Evolutionary conservation across 768 basidiomycete genomes (phyloP).

Genomic region (Heimioporus sp.): DNA sequence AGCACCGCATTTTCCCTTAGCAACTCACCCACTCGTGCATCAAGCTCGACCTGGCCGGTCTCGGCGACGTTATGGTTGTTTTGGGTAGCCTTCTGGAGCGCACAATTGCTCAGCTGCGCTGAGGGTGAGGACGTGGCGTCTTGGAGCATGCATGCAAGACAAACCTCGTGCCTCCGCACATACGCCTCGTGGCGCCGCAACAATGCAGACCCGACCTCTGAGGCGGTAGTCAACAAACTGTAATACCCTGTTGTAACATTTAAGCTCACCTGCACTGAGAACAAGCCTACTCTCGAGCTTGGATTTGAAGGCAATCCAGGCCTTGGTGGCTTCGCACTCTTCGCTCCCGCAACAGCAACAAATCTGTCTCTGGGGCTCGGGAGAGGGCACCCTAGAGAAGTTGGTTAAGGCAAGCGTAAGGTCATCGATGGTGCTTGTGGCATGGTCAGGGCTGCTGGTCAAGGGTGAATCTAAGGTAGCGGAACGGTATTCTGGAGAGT

Average conservation of each 20-base stretch:
- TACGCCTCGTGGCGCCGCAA: constrained; percentile 86
- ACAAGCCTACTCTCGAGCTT: constrained; percentile 75
- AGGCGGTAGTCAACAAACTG: constrained; percentile 3
- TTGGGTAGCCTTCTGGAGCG: constrained; percentile 13
- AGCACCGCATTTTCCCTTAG: constrained; percentile 59
- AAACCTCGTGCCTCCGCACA: constrained; percentile 67
- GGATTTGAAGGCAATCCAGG: constrained; percentile 64
- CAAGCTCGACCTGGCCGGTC: constrained; percentile 23
- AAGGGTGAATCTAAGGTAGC: constrained; percentile 51
- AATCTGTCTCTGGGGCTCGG: constrained; percentile 53
- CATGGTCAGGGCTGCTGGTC: constrained; percentile 49
- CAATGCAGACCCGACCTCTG: constrained; percentile 90
- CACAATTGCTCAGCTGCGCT: constrained; percentile 16
- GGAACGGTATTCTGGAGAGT: constrained; percentile 33
- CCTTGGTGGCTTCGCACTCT: constrained; percentile 60
- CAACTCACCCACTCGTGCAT: constrained; percentile 34
- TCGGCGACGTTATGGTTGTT: constrained; percentile 8
- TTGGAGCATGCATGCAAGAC: constrained; percentile 19
- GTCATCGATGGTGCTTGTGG: constrained; percentile 71
- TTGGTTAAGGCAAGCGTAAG: constrained; percentile 69
- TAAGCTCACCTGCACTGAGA: constrained; percentile 77
- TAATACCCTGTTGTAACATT: not conserved
- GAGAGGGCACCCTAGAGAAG: constrained; percentile 73
- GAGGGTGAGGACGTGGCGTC: constrained; percentile 8
- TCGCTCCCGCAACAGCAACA: constrained; percentile 67